phyloP scores from a whole-genome alignment of 2,329 filamentous ascomycete genomes.

The Metarhizium robertsii region DNA sequence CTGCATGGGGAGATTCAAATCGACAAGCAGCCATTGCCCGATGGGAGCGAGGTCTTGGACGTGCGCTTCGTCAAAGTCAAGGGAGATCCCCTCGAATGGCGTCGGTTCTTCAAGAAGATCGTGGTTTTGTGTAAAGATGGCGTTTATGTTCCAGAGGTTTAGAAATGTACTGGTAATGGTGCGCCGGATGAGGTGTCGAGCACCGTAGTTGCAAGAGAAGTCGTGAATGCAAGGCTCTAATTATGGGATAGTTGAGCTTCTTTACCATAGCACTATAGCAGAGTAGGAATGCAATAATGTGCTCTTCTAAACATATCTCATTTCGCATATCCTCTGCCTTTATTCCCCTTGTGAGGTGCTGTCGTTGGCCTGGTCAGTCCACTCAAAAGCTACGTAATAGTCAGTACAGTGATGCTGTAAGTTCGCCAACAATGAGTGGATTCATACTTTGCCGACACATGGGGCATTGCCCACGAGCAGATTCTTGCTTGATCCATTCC shows the following conservation, averaged over 20 bases:
- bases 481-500: slow-evolving; percentile 93
- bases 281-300: neutral
- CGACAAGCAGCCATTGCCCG: slow-evolving; percentile 51
- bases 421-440: neutral
- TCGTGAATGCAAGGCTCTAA: neutral
- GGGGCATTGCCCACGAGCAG: slow-evolving; percentile 86
- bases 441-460: slow-evolving; percentile 89
- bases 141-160: slow-evolving; percentile 48
- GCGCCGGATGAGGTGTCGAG: neutral
- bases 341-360: slow-evolving; percentile 17
- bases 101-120: slow-evolving; percentile 94
- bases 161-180: slow-evolving; percentile 12
- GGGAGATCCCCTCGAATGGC: slow-evolving; percentile 94
- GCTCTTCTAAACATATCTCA: neutral
- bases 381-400: slow-evolving; percentile 27
- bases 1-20: slow-evolving; percentile 68
- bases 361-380: slow-evolving; percentile 27
- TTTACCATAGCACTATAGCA: neutral
- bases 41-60: slow-evolving; percentile 59
- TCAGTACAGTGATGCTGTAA: neutral
- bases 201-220: neutral
- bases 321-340: neutral
- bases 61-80: slow-evolving; percentile 90
- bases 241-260: neutral
- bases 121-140: slow-evolving; percentile 79